Evolutionary conservation across 345 rosid species (phyloP).

Genomic region (Brassica nigra): DNA sequence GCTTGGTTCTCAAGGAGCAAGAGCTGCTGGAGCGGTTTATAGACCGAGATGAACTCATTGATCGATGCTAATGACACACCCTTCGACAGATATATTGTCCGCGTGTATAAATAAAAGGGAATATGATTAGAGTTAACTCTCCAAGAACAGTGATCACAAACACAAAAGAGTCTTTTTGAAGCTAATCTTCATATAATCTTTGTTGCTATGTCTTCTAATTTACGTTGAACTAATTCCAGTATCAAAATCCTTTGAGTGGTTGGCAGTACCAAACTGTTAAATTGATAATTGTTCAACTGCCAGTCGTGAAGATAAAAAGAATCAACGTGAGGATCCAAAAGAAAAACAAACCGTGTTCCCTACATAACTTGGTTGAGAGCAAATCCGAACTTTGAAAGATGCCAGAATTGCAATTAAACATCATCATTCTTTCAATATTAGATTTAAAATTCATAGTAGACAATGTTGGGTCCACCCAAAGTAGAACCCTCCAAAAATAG

Average conservation of each 20-base stretch:
- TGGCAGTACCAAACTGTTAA: background rate
- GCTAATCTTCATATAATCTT: background rate
- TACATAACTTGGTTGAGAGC: background rate
- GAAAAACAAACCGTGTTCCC: background rate
- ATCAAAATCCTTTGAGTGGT: background rate
- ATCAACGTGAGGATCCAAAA: background rate
- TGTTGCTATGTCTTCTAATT: background rate
- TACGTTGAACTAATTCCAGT: background rate
- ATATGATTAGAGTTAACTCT: background rate
- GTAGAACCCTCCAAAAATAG: constrained; percentile 42
- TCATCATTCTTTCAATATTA: background rate
- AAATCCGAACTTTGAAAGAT: background rate
- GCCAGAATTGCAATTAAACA: background rate
- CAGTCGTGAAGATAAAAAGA: background rate
- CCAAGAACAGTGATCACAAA: constrained; percentile 3
- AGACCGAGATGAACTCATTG: constrained; percentile 70
- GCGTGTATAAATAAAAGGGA: background rate
- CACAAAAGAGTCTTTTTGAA: background rate
- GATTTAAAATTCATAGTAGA: background rate
- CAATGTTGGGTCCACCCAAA: background rate
- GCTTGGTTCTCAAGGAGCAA: constrained; percentile 68
- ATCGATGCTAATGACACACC: constrained; percentile 26
- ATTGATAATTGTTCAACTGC: background rate
- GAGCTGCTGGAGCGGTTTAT: constrained; percentile 79
- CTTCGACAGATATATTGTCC: background rate